Evolutionary conservation across 495 filamentous ascomycete species (phyloP).

Genomic region (Podospora anserina): DNA sequence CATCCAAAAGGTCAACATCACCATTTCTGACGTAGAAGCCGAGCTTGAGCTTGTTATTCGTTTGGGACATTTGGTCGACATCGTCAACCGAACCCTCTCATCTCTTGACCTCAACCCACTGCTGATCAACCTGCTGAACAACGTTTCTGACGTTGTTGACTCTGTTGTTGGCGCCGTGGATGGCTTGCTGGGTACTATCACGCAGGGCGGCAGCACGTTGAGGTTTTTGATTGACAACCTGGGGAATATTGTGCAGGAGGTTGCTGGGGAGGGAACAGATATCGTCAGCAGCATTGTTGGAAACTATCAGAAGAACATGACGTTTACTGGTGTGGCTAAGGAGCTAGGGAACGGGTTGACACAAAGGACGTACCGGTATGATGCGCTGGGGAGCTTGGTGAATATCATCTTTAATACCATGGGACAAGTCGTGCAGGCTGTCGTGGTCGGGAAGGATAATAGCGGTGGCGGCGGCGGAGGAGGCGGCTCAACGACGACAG

Average conservation of each 20-base stretch:
- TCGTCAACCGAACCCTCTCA: conserved; percentile 55
- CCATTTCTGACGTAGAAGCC: conserved; percentile 54
- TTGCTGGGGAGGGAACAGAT: conserved; percentile 39
- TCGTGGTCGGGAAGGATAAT: conserved; percentile 37
- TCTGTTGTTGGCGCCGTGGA: conserved; percentile 53
- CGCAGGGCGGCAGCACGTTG: conserved; percentile 49
- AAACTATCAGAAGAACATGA: conserved; percentile 56
- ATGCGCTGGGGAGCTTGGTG: conserved; percentile 52
- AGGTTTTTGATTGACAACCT: conserved; percentile 58
- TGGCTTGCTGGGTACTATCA: conserved; percentile 52
- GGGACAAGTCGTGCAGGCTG: conserved; percentile 56
- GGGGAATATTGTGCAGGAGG: conserved; percentile 57
- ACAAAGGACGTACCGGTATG: conserved; percentile 54
- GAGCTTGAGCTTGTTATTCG: conserved; percentile 55
- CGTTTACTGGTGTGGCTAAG: conserved; percentile 45
- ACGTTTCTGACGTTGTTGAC: conserved; percentile 47
- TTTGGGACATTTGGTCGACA: conserved; percentile 54
- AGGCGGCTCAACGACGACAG: conserved; percentile 4
- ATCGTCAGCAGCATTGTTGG: conserved; percentile 50
- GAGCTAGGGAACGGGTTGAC: conserved; percentile 46
- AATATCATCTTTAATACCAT: conserved; percentile 55
- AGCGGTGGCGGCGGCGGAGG: conserved; percentile 9
- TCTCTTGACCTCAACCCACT: conserved; percentile 57
- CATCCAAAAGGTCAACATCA: conserved; percentile 56
- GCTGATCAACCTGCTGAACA: conserved; percentile 52